Percentiles rank a stretch among this genome's conserved stretches.
phyloP scores from a whole-genome alignment of 345 rosid species.

The Corchorus olitorius region DNA sequence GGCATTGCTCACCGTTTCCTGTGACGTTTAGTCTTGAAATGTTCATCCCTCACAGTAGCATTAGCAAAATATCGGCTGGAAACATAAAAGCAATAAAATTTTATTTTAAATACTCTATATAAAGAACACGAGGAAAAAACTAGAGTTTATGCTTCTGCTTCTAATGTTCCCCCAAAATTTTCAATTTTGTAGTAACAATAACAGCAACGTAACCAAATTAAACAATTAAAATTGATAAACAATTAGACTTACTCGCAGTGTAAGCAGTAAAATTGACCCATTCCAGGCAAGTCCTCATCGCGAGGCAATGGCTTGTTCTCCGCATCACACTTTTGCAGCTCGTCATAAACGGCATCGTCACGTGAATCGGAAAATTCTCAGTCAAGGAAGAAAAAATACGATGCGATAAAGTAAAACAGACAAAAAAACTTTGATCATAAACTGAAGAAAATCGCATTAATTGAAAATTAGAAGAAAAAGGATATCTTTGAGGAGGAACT shows the following conservation, averaged over 20 bases:
- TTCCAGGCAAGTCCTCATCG: constrained; percentile 94
- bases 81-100: constrained; percentile 18
- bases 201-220: background rate
- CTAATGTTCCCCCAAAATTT: background rate
- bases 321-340: constrained; percentile 60
- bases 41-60: constrained; percentile 63
- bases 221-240: background rate
- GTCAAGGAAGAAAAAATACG: constrained; percentile 39
- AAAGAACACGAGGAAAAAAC: background rate
- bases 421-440: background rate
- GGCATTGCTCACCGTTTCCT: constrained; percentile 65
- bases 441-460: background rate
- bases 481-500: constrained; percentile 84
- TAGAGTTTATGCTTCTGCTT: background rate
- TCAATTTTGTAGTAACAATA: background rate
- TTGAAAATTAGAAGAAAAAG: constrained; percentile 29
- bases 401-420: background rate
- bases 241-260: constrained; percentile 81
- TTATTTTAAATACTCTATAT: background rate
- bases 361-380: constrained; percentile 41
- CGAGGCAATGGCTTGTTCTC: constrained; percentile 55
- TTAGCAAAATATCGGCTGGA: constrained; percentile 85
- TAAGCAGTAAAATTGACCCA: constrained; percentile 96
- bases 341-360: constrained; percentile 80
- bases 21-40: constrained; percentile 90